Evolutionary conservation across 352 stramenopile genomes (phyloP).

Genomic region (Detonula confervacea): DNA sequence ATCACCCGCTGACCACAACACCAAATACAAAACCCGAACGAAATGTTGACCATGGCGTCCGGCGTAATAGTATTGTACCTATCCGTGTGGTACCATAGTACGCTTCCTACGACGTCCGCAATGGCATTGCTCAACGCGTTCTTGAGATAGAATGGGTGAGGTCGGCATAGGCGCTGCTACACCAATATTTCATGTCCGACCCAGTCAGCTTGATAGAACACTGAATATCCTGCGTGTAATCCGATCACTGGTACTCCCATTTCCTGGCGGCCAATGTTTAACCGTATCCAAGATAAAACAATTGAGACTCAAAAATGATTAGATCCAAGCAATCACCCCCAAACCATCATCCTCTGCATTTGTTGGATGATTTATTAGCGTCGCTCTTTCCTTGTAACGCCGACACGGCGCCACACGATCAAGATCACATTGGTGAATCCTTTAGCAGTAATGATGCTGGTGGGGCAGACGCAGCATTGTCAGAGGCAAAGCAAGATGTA

Average conservation of each 20-base stretch:
- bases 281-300: neutral
- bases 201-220: too few species aligned
- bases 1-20: too few species aligned
- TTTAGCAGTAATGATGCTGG: neutral
- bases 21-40: neutral
- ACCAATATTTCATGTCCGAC: too few species aligned
- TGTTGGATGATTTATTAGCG: conserved; percentile 44
- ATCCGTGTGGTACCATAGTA: neutral
- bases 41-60: neutral
- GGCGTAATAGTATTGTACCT: too few species aligned
- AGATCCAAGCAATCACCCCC: neutral
- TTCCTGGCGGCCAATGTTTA: neutral
- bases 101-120: neutral
- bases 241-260: too few species aligned
- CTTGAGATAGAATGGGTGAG: too few species aligned
- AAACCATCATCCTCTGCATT: conserved; percentile 44
- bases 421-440: neutral
- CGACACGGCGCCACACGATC: neutral
- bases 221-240: too few species aligned
- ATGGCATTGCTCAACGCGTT: too few species aligned
- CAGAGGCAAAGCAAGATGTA: conserved; percentile 29
- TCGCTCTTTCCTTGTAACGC: conserved; percentile 10
- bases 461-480: conserved; percentile 1
- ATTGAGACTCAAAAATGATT: neutral
- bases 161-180: too few species aligned